Percentiles rank a stretch among this genome's conserved stretches.
Conservation (phyloP, 257 asterid species). For the Nyctanthes arbortristis region DNA sequence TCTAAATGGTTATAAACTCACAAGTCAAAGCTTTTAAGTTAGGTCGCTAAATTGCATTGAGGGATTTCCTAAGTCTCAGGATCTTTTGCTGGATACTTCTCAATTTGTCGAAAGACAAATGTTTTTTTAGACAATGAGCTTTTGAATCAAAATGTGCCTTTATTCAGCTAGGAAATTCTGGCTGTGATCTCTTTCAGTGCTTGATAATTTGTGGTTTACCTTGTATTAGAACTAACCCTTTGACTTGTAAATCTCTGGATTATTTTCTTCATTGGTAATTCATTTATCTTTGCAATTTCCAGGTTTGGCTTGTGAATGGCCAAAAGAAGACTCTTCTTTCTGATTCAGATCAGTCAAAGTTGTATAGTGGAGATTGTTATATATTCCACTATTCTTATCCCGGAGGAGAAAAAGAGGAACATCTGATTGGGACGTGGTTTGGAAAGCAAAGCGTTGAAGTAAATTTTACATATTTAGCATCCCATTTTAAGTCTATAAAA, state of each 20-base stretch:
- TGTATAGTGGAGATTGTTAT: slow-evolving; percentile 95
- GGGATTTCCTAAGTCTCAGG: slow-evolving; percentile 4
- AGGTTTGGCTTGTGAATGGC: slow-evolving; percentile 99
- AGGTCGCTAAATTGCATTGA: slow-evolving; percentile 7
- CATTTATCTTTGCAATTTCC: slow-evolving; percentile 24
- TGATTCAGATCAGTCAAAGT: slow-evolving; percentile 78
- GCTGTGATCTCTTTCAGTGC: slow-evolving; percentile 1
- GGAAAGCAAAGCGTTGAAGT: slow-evolving; percentile 94
- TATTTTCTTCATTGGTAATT: slow-evolving; percentile 20
- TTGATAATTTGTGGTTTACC: slow-evolving; percentile 2
- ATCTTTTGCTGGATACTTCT: slow-evolving; percentile 6
- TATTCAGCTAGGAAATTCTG: background rate
- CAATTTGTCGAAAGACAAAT: background rate
- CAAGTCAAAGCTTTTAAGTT: background rate
- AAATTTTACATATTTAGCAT: slow-evolving; percentile 22
- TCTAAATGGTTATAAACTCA: background rate
- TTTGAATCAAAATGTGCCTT: background rate
- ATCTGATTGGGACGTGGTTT: slow-evolving; percentile 92
- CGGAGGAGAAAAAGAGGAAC: slow-evolving; percentile 90
- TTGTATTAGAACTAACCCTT: background rate
- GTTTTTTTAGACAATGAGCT: background rate
- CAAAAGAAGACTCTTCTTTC: slow-evolving; percentile 72
- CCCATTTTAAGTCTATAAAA: background rate
- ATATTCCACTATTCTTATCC: slow-evolving; percentile 90
- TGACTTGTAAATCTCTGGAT: slow-evolving; percentile 12